Conservation (phyloP, 495 filamentous ascomycete species). For the Ascobolus immersus region DNA sequence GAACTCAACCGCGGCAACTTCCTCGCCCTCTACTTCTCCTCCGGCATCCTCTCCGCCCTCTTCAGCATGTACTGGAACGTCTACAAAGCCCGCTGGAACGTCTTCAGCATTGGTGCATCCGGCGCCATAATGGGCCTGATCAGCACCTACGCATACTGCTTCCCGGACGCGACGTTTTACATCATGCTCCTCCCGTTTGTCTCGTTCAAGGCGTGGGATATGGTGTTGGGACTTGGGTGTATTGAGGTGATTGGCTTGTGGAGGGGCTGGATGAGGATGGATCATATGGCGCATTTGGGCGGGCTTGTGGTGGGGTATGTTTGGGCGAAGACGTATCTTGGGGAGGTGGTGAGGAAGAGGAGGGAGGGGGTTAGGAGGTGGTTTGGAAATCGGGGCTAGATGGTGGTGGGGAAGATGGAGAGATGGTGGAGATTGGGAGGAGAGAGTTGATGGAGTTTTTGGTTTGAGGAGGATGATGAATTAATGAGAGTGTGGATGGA, state of each 20-base stretch:
- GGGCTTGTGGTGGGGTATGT: constrained; percentile 20
- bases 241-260: constrained; percentile 24
- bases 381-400: constrained; percentile 1
- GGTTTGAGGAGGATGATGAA: too few species aligned
- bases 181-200: constrained; percentile 24
- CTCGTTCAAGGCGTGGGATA: constrained; percentile 24
- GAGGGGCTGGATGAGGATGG: constrained; percentile 21
- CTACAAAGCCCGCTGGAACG: constrained; percentile 23
- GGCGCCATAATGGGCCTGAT: constrained; percentile 43
- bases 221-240: constrained; percentile 23
- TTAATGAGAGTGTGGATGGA: too few species aligned
- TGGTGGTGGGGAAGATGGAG: too few species aligned
- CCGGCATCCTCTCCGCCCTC: constrained; percentile 41
- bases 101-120: constrained; percentile 44
- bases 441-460: too few species aligned
- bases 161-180: constrained; percentile 27
- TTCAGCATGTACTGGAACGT: constrained; percentile 34
- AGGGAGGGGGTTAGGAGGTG: neutral
- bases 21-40: constrained; percentile 46
- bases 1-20: constrained; percentile 69
- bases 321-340: constrained; percentile 2
- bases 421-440: too few species aligned
- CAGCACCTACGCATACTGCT: constrained; percentile 41
- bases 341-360: neutral
- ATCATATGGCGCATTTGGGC: constrained; percentile 48